Conservation (phyloP, 441 rosid species). For the Biscutella auriculata region DNA sequence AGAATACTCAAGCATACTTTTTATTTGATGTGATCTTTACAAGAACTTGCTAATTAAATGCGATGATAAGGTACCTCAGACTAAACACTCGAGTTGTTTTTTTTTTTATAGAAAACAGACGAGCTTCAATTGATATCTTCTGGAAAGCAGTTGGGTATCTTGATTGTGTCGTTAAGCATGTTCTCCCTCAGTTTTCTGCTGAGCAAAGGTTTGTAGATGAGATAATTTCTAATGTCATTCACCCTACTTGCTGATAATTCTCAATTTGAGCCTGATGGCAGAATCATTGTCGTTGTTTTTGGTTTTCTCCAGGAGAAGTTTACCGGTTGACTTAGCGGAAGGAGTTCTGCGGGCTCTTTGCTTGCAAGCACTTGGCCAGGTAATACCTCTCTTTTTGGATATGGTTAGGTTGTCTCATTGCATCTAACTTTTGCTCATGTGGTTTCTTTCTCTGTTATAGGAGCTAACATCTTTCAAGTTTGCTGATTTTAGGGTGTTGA, state of each 20-base stretch:
- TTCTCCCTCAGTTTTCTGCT: constrained; percentile 72
- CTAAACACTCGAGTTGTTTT: constrained; percentile 6
- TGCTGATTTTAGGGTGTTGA: constrained; percentile 64
- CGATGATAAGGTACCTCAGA: neutral
- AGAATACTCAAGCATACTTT: neutral
- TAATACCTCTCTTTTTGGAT: constrained; percentile 21
- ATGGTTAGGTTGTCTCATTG: neutral
- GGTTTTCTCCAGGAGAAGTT: constrained; percentile 50
- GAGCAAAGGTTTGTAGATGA: constrained; percentile 54
- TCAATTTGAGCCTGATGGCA: neutral
- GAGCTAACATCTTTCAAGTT: constrained; percentile 13
- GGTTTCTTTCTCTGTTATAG: neutral
- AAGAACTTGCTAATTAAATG: neutral
- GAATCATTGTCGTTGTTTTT: neutral
- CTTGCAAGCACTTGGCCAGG: constrained; percentile 96
- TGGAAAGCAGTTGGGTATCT: constrained; percentile 93
- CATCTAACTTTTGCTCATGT: neutral
- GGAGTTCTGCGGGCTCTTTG: constrained; percentile 87
- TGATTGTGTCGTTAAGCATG: constrained; percentile 82
- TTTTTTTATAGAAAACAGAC: constrained; percentile 57
- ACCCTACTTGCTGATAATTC: neutral
- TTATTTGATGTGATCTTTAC: neutral
- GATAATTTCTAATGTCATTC: neutral
- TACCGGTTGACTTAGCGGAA: constrained; percentile 86
- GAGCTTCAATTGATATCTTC: constrained; percentile 80